These are phyloP conservation scores for Nemania sp. DNA, from an alignment of 2,329 filamentous ascomycete genomes.

Conservation along the genomic window DNA sequence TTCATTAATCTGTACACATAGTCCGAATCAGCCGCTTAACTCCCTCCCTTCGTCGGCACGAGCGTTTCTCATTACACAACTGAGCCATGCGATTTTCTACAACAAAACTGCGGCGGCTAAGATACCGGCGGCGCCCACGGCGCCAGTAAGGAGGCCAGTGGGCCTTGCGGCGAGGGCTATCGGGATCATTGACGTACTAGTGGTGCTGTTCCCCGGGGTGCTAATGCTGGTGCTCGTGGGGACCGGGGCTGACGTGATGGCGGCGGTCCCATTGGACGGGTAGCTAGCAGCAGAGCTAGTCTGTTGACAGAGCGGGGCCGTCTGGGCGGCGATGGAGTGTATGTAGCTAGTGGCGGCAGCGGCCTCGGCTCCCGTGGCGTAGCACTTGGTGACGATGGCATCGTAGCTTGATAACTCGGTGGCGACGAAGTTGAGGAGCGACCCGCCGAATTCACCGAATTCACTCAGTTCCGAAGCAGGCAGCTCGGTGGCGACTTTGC, in stretches of 20 bases:
- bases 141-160: conserved; percentile 18
- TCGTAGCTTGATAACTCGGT: conserved; percentile 15
- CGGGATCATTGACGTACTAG: not conserved
- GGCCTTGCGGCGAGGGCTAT: conserved; percentile 10
- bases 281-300: conserved; percentile 11
- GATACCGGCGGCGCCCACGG: conserved; percentile 5
- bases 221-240: not conserved
- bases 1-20: not conserved
- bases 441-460: conserved; percentile 1
- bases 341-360: conserved; percentile 23
- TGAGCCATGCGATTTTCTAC: conserved; percentile 8
- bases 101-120: conserved; percentile 21
- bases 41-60: not conserved
- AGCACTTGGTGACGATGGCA: conserved; percentile 27
- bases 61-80: not conserved
- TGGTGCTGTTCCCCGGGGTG: not conserved
- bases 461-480: not conserved
- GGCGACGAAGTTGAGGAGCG: conserved; percentile 14
- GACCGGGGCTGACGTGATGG: conserved; percentile 11
- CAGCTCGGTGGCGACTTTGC: conserved; percentile 3
- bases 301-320: conserved; percentile 10
- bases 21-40: not conserved
- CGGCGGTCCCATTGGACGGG: conserved; percentile 12
- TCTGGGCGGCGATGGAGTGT: conserved; percentile 11
- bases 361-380: conserved; percentile 18